These are phyloP conservation scores for Castanospermum australe DNA, from an alignment of 306 rosid species.

Conservation along the genomic window DNA sequence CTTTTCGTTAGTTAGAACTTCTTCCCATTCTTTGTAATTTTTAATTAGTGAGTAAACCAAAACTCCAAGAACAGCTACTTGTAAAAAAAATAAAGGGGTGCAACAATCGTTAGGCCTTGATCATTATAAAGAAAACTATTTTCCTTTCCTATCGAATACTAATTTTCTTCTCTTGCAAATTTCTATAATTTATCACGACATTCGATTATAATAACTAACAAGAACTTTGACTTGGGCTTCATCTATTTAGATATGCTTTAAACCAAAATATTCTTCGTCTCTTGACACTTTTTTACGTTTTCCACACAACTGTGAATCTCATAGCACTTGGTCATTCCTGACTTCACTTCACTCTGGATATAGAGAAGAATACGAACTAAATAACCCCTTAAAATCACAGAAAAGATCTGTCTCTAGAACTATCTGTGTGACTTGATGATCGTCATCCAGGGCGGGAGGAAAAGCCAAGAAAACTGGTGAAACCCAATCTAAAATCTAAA, in stretches of 20 bases:
- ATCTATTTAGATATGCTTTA: neutral
- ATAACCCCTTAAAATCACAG: neutral
- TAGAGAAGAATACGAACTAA: neutral
- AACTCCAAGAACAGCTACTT: neutral
- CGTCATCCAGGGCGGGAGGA: neutral
- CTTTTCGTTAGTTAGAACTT: too few relatives aligned
- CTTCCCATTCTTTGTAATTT: too few relatives aligned
- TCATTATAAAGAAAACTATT: neutral
- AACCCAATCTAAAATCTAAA: neutral
- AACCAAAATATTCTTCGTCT: neutral
- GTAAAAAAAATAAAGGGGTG: neutral
- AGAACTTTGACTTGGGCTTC: neutral
- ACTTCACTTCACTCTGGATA: neutral
- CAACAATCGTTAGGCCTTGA: conserved; percentile 1
- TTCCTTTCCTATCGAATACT: neutral
- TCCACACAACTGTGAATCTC: neutral
- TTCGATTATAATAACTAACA: neutral
- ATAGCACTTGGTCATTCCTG: neutral
- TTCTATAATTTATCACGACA: neutral
- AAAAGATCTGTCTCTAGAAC: neutral
- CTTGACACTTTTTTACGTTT: neutral
- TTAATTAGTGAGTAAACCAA: neutral
- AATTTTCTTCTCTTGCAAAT: neutral
- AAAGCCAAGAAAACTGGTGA: neutral
- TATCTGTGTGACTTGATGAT: neutral